A percentile compares a stretch with the other conserved stretches of the same genome.
These are phyloP conservation scores for Oryza punctata DNA, from an alignment of 176 grass and related monocot species.

Conservation along the genomic window DNA sequence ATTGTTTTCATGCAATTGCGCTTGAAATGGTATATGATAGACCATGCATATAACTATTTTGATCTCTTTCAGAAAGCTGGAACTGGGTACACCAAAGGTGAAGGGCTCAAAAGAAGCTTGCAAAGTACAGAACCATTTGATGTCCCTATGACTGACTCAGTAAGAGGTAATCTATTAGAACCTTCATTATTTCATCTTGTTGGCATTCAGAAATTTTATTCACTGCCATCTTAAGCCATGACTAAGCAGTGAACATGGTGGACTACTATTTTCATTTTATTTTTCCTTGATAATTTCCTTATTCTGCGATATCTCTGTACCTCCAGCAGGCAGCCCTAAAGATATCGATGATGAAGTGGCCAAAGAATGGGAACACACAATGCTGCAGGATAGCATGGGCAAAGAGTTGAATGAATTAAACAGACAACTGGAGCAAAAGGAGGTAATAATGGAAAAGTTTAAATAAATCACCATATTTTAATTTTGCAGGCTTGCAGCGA, in stretches of 20 bases:
- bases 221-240: constrained; percentile 16
- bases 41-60: constrained; percentile 27
- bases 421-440: constrained; percentile 87
- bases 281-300: constrained; percentile 22
- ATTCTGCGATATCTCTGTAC: constrained; percentile 34
- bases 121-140: constrained; percentile 81
- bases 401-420: constrained; percentile 98
- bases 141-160: constrained; percentile 70
- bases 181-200: constrained; percentile 8
- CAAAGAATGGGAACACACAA: constrained; percentile 97
- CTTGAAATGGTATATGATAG: constrained; percentile 24
- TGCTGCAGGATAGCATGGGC: constrained; percentile 91
- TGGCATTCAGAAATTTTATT: constrained; percentile 12
- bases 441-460: constrained; percentile 49
- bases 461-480: constrained; percentile 21
- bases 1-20: constrained; percentile 1
- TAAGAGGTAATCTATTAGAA: constrained; percentile 60
- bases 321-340: constrained; percentile 60
- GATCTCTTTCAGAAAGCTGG: constrained; percentile 68
- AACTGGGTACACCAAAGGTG: constrained; percentile 66
- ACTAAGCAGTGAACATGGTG: constrained; percentile 7
- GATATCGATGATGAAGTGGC: constrained; percentile 91
- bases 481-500: neutral
- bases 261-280: constrained; percentile 15
- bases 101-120: constrained; percentile 96